Percentiles rank a stretch among this genome's conserved stretches.
Evolutionary conservation across 768 basidiomycete genomes (phyloP).

Genomic region (Phlegmacium glaucopus): DNA sequence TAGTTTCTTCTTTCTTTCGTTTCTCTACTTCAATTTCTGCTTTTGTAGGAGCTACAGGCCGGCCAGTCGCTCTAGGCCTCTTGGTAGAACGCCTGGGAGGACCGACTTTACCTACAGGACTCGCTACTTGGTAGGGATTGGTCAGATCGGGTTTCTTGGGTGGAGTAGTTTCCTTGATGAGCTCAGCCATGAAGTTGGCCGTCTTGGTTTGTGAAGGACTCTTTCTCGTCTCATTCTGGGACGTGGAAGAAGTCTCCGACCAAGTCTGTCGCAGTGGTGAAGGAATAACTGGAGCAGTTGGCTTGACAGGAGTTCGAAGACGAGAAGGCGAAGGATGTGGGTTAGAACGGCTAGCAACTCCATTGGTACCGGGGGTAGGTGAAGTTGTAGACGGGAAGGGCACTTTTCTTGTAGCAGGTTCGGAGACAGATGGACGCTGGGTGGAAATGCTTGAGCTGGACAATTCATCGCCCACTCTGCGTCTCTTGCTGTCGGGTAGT

Average conservation of each 20-base stretch:
- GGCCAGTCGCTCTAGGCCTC: conserved; percentile 41
- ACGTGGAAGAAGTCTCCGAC: conserved; percentile 42
- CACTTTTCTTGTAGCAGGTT: conserved; percentile 16
- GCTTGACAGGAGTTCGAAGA: conserved; percentile 46
- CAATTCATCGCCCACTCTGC: conserved; percentile 52
- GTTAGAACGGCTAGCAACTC: conserved; percentile 13
- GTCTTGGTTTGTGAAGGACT: conserved; percentile 52
- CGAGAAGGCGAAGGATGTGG: conserved; percentile 27
- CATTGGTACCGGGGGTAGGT: conserved; percentile 25
- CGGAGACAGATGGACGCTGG: conserved; percentile 14
- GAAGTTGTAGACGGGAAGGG: conserved; percentile 35
- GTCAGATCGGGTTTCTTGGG: conserved; percentile 62
- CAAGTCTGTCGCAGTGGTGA: conserved; percentile 78
- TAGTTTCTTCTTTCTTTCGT: conserved; percentile 21
- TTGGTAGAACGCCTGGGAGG: conserved; percentile 42
- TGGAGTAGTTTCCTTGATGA: conserved; percentile 70
- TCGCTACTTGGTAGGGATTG: conserved; percentile 77
- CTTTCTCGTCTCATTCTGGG: conserved; percentile 24
- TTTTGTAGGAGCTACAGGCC: conserved; percentile 28
- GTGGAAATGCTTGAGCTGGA: not conserved
- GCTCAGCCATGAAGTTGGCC: conserved; percentile 63
- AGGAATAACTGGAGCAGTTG: conserved; percentile 60
- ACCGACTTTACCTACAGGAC: conserved; percentile 50
- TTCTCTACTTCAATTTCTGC: conserved; percentile 25
- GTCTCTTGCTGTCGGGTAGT: conserved; percentile 53